Evolutionary conservation across 495 filamentous ascomycete species (phyloP), one percentile per base, ranked within the genome.

Genomic region (Lasiosphaeriaceae sp.): DNA sequence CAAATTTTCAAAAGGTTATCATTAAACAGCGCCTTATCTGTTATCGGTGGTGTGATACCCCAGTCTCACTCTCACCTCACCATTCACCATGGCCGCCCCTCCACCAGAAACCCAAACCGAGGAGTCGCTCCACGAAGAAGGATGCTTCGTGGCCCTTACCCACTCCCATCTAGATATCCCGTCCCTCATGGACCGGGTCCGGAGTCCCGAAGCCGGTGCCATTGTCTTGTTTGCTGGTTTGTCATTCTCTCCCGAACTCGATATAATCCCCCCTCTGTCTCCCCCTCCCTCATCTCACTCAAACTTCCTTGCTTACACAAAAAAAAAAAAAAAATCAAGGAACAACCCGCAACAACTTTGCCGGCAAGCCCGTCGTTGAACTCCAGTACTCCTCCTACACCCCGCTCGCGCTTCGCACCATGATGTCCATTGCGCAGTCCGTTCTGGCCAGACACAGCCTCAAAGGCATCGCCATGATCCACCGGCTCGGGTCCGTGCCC

Each of bases 271-370:
- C 62, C 37, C 54, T 46, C 26, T 21, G n/a, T n/a, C n/a, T 62
- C 54, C 52, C 16, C 48, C 53, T 12, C 47, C 26, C 23, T 23
- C 17, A 17, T 47, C 35, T 26, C 43, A 29, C 26, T 12, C 9
- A 9, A 22, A 20, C 50, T 47, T 37, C 17, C 37, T 19, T 5
- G 39, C 44, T 24, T 0, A 45, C 31, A 39, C 21, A 21, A 19
- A 51, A 20, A 16, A 11, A 8, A 47, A 26, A 80, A 21, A 19
- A 51, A 20, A 16, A 11, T 8, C 41, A 26, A 80, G 93, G 94
- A 48, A 96, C 92, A 20, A 97, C 94, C 11, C 83, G 94, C 44
- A 84, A 96, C 71, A 86, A 83, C 67, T 97, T 96, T 74, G 78
- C 80, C 45, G 74, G 73, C 54, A 87, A 88, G 56, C 74, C 88